Percentiles rank a stretch among this genome's conserved stretches.
Conservation (phyloP, 768 basidiomycete species). For the Pulveroboletus ravenelii region DNA sequence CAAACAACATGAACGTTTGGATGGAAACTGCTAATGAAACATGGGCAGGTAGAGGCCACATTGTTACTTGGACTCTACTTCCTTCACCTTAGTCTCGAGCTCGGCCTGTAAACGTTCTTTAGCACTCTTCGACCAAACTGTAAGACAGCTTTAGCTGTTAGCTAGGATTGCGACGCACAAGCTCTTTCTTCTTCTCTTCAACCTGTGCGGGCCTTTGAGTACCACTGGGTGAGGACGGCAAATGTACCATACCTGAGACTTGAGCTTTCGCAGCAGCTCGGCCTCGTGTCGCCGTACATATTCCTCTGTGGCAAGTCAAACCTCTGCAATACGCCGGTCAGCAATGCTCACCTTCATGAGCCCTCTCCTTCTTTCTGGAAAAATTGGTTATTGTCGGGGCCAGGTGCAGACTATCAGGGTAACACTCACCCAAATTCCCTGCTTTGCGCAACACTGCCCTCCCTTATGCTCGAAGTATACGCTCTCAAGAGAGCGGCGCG, state of each 20-base stretch:
- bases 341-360: conserved; percentile 50
- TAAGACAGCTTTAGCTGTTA: conserved; percentile 12
- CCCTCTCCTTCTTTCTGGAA: conserved; percentile 68
- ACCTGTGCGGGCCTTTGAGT: conserved; percentile 17
- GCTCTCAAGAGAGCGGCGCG: conserved; percentile 31
- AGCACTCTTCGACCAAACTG: conserved; percentile 10
- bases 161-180: conserved; percentile 25
- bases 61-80: conserved; percentile 20
- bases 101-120: conserved; percentile 21
- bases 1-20: not conserved
- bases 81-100: conserved; percentile 28
- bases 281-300: conserved; percentile 57
- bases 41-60: not conserved
- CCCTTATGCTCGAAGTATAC: conserved; percentile 39
- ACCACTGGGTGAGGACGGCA: not conserved
- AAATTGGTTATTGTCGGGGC: not conserved
- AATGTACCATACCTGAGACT: conserved; percentile 41
- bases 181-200: conserved; percentile 28
- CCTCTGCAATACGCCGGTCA: not conserved
- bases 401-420: not conserved
- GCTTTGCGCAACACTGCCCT: conserved; percentile 59
- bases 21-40: conserved; percentile 5
- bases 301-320: conserved; percentile 45
- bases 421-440: conserved; percentile 54
- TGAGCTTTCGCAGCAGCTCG: conserved; percentile 56